Evolutionary conservation across 352 stramenopile species (phyloP), one percentile per base, ranked within the genome.

Genomic region (Pythium utonaiense): DNA sequence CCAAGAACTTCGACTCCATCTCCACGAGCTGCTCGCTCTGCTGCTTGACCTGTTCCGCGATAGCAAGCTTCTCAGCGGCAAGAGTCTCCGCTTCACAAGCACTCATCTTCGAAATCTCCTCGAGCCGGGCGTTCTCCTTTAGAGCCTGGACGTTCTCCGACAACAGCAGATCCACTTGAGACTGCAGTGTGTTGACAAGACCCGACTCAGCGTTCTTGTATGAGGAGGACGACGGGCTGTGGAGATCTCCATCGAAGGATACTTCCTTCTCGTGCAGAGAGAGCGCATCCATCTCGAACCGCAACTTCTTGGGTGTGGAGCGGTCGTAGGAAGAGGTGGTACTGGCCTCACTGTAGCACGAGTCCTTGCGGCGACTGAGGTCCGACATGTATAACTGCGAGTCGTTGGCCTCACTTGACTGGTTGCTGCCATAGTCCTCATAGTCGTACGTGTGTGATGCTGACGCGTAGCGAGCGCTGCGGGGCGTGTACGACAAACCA

Each of bases 61-160:
- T 38, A 0, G 3, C 55, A n/a, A 30, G 59, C 53, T 79, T 71
- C 62, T 73, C 61, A n/a, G 59, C 21, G 4, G 63, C 47, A 4
- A 57, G 55, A 3, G 56, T 66, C 41, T 79, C 71, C 7, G 64
- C 59, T 30, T 79, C 68, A 36, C 62, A 69, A 6, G 41, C 50
- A 52, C 55, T 76, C 68, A 74, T 76, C 44, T 76, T 51, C 10
- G 55, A 74, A 30, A 67, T 24, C 16, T 85, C 77, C 0, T 38
- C 42, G 17, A 78, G 64, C n/a, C 67, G 70, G 10, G 60, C 60
- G 36, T 89, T 88, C 60, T 90, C 75, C 4, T 73, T 76, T 40
- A 85, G 70, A 9, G 86, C 82, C 67, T 78, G 75, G 14, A 78
- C 50, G 44, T 88, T 90, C 60, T 91, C 77, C 16, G 69, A 71